Conservation (phyloP, 805 yeast genomes). For the Starmerella apicola region DNA sequence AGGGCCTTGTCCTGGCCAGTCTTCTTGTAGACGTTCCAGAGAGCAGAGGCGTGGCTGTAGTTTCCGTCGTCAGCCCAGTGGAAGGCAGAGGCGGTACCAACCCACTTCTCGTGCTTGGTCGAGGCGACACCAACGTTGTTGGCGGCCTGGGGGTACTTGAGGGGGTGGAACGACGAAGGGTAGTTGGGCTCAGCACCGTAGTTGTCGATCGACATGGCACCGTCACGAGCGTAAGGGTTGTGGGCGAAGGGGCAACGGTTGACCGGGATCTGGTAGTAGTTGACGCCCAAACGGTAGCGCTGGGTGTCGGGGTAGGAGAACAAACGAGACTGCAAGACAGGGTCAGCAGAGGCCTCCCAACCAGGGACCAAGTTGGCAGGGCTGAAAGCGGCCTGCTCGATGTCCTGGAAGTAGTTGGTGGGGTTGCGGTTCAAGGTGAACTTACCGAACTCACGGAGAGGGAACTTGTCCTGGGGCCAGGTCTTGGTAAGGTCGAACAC, state of each 20-base stretch:
- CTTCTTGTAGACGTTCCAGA: conserved; percentile 68
- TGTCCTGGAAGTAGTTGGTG: conserved; percentile 39
- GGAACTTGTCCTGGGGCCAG: conserved; percentile 47
- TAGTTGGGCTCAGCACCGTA: conserved; percentile 43
- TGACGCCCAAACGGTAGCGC: conserved; percentile 61
- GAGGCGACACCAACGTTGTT: conserved; percentile 10
- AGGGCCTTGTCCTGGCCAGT: conserved; percentile 75
- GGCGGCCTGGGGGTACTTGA: conserved; percentile 23
- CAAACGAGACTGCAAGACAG: conserved; percentile 63
- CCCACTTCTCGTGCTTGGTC: conserved; percentile 62
- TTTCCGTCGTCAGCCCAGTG: conserved; percentile 76
- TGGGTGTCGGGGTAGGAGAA: conserved; percentile 69
- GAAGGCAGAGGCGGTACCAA: conserved; percentile 69
- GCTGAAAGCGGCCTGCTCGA: conserved; percentile 52
- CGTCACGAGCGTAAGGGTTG: conserved; percentile 48
- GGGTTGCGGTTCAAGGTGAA: conserved; percentile 45
- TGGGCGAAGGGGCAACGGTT: conserved; percentile 43
- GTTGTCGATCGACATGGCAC: conserved; percentile 39
- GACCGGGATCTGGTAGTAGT: conserved; percentile 55
- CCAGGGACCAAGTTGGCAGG: conserved; percentile 66
- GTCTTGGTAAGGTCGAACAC: conserved; percentile 44
- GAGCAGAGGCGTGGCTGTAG: conserved; percentile 60
- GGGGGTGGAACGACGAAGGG: conserved; percentile 33
- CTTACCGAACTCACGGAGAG: conserved; percentile 44
- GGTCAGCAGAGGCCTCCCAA: conserved; percentile 65